Percentiles rank a stretch among this genome's conserved stretches.
Conservation (phyloP, 202 grass and related monocot species). For the Panicum hallii region DNA sequence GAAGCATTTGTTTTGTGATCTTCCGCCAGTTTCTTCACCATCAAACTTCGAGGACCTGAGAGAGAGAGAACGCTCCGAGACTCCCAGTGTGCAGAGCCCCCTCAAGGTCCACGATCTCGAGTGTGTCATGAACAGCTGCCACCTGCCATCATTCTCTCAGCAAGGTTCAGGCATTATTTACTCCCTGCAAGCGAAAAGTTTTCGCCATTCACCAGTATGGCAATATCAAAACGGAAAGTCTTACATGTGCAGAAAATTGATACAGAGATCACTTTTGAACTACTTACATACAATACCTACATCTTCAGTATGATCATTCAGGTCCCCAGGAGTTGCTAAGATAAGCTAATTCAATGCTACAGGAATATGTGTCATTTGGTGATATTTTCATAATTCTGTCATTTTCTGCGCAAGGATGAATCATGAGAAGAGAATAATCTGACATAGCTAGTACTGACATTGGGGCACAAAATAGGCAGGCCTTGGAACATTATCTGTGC, state of each 20-base stretch:
- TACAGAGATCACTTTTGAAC: background rate
- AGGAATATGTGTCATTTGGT: background rate
- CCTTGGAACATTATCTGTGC: background rate
- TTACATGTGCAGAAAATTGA: background rate
- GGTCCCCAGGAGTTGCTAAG: background rate
- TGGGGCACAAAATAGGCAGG: background rate
- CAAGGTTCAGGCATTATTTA: background rate
- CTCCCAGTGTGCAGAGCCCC: background rate
- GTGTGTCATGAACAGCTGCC: background rate
- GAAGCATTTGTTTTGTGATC: background rate
- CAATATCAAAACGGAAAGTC: no score
- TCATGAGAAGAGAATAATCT: background rate
- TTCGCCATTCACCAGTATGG: no score
- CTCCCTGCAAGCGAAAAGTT: constrained; percentile 15
- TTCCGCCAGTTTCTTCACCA: background rate
- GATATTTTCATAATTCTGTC: no score
- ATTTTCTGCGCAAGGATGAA: background rate
- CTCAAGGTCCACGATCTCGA: background rate
- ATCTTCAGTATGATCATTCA: background rate
- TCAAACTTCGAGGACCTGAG: background rate
- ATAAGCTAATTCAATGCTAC: background rate
- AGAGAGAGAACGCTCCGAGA: no score
- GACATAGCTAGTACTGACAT: background rate
- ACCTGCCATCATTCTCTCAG: background rate
- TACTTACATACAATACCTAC: background rate